phyloP scores from a whole-genome alignment of 2,329 filamentous ascomycete genomes.

The Phaeosphaeria sp. region DNA sequence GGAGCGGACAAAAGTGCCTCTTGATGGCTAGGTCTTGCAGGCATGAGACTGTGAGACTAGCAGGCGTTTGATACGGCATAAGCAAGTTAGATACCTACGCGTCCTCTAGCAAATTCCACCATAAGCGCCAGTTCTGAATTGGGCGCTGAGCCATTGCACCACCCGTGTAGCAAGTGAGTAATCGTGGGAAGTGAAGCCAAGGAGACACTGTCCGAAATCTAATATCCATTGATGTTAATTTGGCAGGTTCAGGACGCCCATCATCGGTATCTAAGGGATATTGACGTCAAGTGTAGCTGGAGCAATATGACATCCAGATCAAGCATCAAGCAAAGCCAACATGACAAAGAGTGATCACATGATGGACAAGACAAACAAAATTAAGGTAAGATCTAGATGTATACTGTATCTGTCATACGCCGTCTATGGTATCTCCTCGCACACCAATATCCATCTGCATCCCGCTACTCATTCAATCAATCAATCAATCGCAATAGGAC shows the following conservation, averaged over 20 bases:
- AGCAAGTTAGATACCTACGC: conserved; percentile 1
- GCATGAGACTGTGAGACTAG: background rate
- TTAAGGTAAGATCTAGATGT: background rate
- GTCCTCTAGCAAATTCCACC: background rate
- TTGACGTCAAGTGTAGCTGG: no score
- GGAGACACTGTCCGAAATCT: background rate
- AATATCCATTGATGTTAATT: no score
- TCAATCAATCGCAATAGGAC: background rate
- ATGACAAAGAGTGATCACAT: no score
- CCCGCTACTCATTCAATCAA: no score
- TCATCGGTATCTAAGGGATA: no score
- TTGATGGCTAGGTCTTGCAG: background rate
- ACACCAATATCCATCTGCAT: no score
- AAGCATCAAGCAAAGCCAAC: no score
- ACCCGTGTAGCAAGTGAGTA: background rate
- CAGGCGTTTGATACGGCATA: background rate
- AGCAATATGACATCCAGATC: no score
- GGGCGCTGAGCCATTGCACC: background rate
- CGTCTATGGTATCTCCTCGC: background rate
- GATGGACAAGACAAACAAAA: background rate
- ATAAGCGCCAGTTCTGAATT: background rate
- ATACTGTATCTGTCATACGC: background rate
- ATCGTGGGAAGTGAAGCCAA: background rate
- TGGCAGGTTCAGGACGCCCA: no score
- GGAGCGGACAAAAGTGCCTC: background rate